Evolutionary conservation across 306 rosid genomes (phyloP), one percentile per base, ranked within the genome.

Genomic region (Vigna nakashimae): DNA sequence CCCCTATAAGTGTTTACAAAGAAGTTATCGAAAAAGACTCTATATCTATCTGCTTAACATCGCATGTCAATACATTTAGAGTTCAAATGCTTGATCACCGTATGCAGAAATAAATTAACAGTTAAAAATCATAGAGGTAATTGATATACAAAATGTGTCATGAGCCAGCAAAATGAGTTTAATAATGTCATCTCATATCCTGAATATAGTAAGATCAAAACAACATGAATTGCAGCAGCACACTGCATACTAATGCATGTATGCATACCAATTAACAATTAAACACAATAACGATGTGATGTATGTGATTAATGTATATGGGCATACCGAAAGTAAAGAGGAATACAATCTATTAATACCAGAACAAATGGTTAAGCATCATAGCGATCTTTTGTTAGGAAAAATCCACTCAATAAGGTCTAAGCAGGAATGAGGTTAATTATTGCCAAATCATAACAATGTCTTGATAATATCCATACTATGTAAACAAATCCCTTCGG

Each of bases 201-300:
- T 15, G 45, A 77, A 71, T 70, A 77, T 57, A 20, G 20, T 48
- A 78, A 70, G 55, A 72, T 58, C 34, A 71, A 68, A 34, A 65
- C 7, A 65, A 80, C 78, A 65, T 50, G 66, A 75, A 73, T 22
- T 77, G 55, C 56, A 51, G 76, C 46, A 34, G 58, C 45, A 79
- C 43, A 65, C 82, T 60, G 67, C 12, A 30, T 28, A 60, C 43
- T 20, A 60, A n/a, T 28, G 42, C 18, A 59, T 32, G 45, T 30
- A 58, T 59, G 42, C 11, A 13, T 30, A 28, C 65, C 64, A 24
- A 11, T 12, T 24, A 57, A 57, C 64, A 57, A 56, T 42, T 42
- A 42, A 42, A 42, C 4, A 2, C 46, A 9, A 9, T 42, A 2
- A 42, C 11, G 13, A 26, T 28, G 18, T 26, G 65, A 59, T 59